Percentiles rank a stretch among this genome's conserved stretches.
Evolutionary conservation across 2,329 filamentous ascomycete genomes (phyloP).

Genomic region (Xylaria sp.): DNA sequence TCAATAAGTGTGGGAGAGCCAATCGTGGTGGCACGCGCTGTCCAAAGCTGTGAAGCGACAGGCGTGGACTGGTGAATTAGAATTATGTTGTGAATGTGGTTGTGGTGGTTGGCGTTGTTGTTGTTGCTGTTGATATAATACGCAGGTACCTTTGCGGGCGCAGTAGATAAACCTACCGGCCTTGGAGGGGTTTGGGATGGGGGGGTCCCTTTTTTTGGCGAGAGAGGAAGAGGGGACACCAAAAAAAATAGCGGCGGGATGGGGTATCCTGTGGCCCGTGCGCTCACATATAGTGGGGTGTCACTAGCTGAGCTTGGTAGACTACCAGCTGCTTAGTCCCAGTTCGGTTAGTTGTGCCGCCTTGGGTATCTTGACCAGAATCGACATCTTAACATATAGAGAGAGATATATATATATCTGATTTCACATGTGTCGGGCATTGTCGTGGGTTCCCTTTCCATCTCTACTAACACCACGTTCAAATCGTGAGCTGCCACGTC

Average conservation of each 20-base stretch:
- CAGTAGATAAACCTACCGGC: background rate
- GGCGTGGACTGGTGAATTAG: background rate
- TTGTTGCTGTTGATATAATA: background rate
- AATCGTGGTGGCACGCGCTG: background rate
- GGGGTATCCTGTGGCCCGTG: slow-evolving; percentile 16
- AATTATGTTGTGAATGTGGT: slow-evolving; percentile 12
- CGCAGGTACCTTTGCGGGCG: background rate
- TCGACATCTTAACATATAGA: background rate
- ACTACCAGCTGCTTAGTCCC: background rate
- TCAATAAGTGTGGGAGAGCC: background rate
- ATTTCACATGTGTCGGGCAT: background rate
- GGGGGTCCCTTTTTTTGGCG: slow-evolving; percentile 2
- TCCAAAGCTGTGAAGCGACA: background rate
- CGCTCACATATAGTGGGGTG: background rate
- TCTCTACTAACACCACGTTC: background rate
- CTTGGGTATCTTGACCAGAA: too few relatives aligned
- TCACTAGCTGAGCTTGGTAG: background rate
- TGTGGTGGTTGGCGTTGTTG: too few relatives aligned
- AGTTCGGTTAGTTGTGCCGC: background rate
- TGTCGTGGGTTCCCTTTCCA: background rate
- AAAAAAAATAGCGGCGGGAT: slow-evolving; percentile 19
- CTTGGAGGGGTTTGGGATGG: slow-evolving; percentile 21
- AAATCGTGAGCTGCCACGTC: slow-evolving; percentile 1
- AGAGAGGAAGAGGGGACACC: slow-evolving; percentile 1
- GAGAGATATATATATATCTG: too few relatives aligned